phyloP scores from a whole-genome alignment of 2,329 filamentous ascomycete species.

The Pseudogymnoascus sp. region DNA sequence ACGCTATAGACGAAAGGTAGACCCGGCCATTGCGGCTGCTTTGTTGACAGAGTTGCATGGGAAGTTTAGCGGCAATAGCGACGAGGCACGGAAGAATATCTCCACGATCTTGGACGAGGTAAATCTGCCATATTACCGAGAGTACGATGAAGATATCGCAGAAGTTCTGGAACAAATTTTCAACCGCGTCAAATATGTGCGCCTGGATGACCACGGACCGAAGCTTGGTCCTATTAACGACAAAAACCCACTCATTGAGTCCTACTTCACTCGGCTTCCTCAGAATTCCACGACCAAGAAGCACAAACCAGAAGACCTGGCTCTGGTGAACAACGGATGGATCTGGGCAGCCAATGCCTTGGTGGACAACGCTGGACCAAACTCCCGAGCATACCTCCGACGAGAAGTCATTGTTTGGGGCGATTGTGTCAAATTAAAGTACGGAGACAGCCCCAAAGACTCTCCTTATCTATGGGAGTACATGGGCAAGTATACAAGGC shows the following conservation, averaged over 20 bases:
- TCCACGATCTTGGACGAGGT: constrained; percentile 66
- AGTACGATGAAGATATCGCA: constrained; percentile 77
- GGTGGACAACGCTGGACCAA: constrained; percentile 83
- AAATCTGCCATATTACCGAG: constrained; percentile 82
- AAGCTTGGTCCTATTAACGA: constrained; percentile 72
- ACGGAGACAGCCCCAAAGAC: constrained; percentile 71
- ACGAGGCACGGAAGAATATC: constrained; percentile 47
- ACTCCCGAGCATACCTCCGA: constrained; percentile 87
- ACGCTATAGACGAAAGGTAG: constrained; percentile 64
- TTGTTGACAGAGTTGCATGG: constrained; percentile 63
- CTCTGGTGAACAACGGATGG: constrained; percentile 94
- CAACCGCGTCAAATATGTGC: constrained; percentile 90
- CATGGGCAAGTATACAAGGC: constrained; percentile 85
- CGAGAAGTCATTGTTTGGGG: constrained; percentile 97
- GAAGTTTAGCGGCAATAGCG: constrained; percentile 50
- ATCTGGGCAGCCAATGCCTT: constrained; percentile 96
- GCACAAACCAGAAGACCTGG: constrained; percentile 67
- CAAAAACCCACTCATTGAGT: constrained; percentile 76
- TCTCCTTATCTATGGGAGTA: constrained; percentile 93
- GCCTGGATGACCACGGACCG: constrained; percentile 86
- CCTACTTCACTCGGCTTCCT: constrained; percentile 88
- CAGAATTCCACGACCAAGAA: constrained; percentile 69
- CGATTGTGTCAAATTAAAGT: constrained; percentile 94
- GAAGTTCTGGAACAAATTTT: constrained; percentile 86
- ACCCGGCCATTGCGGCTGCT: constrained; percentile 62